These are phyloP conservation scores for Gardenia jasminoides DNA, from an alignment of 257 asterid species.

Conservation along the genomic window DNA sequence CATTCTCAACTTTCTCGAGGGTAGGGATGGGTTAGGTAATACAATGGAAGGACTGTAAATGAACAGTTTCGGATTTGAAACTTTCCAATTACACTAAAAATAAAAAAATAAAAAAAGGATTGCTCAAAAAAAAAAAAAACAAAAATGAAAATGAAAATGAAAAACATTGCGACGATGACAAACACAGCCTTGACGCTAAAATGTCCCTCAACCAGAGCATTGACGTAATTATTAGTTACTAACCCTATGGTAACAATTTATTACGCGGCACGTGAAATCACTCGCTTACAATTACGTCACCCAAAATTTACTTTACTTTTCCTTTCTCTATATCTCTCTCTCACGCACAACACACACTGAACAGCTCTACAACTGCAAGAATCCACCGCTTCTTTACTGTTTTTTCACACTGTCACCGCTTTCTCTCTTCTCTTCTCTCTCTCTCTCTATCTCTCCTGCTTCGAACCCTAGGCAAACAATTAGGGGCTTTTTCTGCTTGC, in stretches of 20 bases:
- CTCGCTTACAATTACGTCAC: background rate
- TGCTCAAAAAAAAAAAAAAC: too few species aligned
- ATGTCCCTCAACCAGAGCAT: background rate
- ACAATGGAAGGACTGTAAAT: too few species aligned
- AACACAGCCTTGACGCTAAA: too few species aligned
- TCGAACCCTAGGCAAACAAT: conserved; percentile 14
- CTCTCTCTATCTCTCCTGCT: background rate
- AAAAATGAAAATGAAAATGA: too few species aligned
- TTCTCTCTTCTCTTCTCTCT: background rate
- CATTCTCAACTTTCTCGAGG: too few species aligned
- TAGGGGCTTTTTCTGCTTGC: conserved; percentile 1
- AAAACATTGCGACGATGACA: too few species aligned
- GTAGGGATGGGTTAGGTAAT: too few species aligned
- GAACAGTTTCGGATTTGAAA: too few species aligned
- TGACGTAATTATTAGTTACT: background rate
- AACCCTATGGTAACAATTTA: too few species aligned
- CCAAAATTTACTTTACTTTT: background rate
- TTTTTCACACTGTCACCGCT: background rate
- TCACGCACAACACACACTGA: background rate
- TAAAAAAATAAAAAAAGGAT: too few species aligned
- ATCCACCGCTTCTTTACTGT: background rate
- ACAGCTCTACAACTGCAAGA: background rate
- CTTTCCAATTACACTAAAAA: too few species aligned
- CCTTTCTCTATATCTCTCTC: background rate
- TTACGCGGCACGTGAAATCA: background rate